Evolutionary conservation across 345 rosid genomes (phyloP).

Genomic region (Pistacia atlantica): DNA sequence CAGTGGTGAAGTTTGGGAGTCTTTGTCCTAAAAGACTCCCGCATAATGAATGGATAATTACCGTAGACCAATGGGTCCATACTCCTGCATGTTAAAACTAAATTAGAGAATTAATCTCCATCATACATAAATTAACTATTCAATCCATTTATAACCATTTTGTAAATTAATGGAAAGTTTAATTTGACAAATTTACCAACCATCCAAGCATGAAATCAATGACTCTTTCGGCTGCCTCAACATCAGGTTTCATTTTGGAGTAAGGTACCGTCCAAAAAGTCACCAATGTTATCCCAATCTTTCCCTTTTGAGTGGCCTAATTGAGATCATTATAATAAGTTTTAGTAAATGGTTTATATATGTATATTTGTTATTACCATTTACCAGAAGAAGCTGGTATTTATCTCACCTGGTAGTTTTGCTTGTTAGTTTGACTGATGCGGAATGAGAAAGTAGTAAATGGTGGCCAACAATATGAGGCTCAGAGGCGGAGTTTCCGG

Average conservation of each 20-base stretch:
- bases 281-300: slow-evolving; percentile 31
- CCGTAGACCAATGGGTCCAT: slow-evolving; percentile 51
- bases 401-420: slow-evolving; percentile 29
- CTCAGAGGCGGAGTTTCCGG: slow-evolving; percentile 35
- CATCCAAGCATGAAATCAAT: slow-evolving; percentile 21
- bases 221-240: slow-evolving; percentile 18
- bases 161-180: too few relatives aligned
- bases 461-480: slow-evolving; percentile 34
- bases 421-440: slow-evolving; percentile 25
- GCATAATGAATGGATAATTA: slow-evolving; percentile 60
- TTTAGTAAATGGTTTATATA: too few relatives aligned
- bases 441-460: slow-evolving; percentile 33
- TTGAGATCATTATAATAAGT: too few relatives aligned
- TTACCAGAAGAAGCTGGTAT: too few relatives aligned
- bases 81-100: neutral
- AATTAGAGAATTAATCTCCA: neutral
- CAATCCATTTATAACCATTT: too few relatives aligned
- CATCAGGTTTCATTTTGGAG: slow-evolving; percentile 15
- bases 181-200: neutral
- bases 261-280: slow-evolving; percentile 33
- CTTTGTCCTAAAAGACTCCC: slow-evolving; percentile 39
- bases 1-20: slow-evolving; percentile 52
- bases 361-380: too few relatives aligned
- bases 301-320: slow-evolving; percentile 38
- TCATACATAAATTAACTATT: neutral